Conservation (phyloP, 225 moss, liverwort and hornwort species). For the Physcomitrium patens region DNA sequence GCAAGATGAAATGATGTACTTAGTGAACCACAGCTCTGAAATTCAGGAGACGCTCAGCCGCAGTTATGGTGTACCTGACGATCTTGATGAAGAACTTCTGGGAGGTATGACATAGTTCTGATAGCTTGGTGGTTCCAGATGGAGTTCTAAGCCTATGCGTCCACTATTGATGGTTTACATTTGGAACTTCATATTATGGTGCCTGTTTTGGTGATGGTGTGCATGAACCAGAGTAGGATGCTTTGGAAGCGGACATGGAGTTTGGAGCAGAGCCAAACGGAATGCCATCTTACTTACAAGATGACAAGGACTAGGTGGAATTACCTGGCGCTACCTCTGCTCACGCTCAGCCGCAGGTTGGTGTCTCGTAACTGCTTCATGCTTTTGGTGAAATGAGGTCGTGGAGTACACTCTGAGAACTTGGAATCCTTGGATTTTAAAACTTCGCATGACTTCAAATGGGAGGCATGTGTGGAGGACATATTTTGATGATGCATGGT, state of each 20-base stretch:
- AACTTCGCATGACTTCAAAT: background rate
- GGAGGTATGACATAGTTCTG: conserved; percentile 52
- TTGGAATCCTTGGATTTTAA: background rate
- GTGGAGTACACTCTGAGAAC: background rate
- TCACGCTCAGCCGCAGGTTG: conserved; percentile 78
- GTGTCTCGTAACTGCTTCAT: conserved; percentile 8
- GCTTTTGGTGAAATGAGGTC: background rate
- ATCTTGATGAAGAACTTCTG: conserved; percentile 95
- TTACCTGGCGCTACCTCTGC: conserved; percentile 87
- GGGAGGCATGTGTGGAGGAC: background rate
- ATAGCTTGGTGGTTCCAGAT: background rate
- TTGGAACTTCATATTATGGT: background rate
- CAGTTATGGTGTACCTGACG: conserved; percentile 96
- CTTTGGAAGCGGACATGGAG: conserved; percentile 95
- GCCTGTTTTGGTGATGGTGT: conserved; percentile 27
- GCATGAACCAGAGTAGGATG: conserved; percentile 70
- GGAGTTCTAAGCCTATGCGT: background rate
- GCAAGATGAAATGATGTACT: conserved; percentile 99
- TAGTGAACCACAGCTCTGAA: conserved; percentile 95
- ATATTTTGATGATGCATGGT: conserved; percentile 33
- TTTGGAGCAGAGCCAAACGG: conserved; percentile 80
- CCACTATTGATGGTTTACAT: too few species aligned
- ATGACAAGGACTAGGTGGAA: conserved; percentile 75
- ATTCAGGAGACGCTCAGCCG: conserved; percentile 96
- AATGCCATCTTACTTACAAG: conserved; percentile 91